phyloP scores from a whole-genome alignment of 192 early-diverging fungal genomes.

The Backusella psychrophila region DNA sequence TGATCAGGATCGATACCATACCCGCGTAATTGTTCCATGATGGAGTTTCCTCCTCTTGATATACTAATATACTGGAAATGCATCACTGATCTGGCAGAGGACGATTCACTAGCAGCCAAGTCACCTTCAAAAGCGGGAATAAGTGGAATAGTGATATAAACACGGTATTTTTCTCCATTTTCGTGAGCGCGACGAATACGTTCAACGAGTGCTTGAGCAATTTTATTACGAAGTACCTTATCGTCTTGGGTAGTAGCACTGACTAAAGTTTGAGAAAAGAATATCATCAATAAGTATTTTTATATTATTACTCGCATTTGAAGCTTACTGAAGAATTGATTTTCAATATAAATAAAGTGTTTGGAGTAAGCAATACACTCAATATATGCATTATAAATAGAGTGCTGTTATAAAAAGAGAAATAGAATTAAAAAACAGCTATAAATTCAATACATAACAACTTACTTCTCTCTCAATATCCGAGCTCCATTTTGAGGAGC shows the following conservation, averaged over 20 bases:
- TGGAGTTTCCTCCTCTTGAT: slow-evolving; percentile 68
- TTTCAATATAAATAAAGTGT: slow-evolving; percentile 92
- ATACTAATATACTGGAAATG: slow-evolving; percentile 80
- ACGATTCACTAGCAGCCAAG: slow-evolving; percentile 69
- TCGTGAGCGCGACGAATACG: slow-evolving; percentile 72
- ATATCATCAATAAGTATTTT: neutral
- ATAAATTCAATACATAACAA: neutral
- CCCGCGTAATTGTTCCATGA: slow-evolving; percentile 55
- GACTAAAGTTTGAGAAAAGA: neutral
- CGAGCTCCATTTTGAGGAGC: slow-evolving; percentile 66
- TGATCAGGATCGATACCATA: slow-evolving; percentile 56
- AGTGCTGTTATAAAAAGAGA: slow-evolving; percentile 30
- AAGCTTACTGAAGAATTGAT: slow-evolving; percentile 82
- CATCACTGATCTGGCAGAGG: slow-evolving; percentile 68
- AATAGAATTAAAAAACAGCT: neutral
- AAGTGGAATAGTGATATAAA: slow-evolving; percentile 78
- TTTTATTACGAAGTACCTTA: slow-evolving; percentile 20
- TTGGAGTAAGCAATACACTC: slow-evolving; percentile 69
- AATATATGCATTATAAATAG: slow-evolving; percentile 81
- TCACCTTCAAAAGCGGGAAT: slow-evolving; percentile 86
- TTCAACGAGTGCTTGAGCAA: slow-evolving; percentile 62
- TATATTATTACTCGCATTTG: neutral
- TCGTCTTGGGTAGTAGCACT: slow-evolving; percentile 17
- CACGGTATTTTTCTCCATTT: slow-evolving; percentile 63
- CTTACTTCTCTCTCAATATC: slow-evolving; percentile 51